These are phyloP conservation scores for Fusarium algeriense DNA, from an alignment of 2,329 filamentous ascomycete species.

Conservation along the genomic window DNA sequence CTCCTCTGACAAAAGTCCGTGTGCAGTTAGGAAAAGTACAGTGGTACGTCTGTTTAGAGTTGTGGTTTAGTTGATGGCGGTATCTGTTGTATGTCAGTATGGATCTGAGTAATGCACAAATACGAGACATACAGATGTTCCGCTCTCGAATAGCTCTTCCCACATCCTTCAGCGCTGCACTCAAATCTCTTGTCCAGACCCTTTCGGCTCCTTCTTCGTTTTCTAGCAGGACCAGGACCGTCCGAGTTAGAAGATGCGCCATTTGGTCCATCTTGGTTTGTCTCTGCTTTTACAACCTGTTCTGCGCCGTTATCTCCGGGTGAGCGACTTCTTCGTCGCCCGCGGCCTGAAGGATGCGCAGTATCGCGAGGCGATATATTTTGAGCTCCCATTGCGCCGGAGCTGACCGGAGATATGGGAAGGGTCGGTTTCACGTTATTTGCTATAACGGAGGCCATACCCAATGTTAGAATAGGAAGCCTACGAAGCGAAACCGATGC, in stretches of 20 bases:
- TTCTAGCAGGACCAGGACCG: conserved; percentile 69
- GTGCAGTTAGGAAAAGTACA: conserved; percentile 94
- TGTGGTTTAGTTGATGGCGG: conserved; percentile 95
- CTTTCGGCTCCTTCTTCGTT: conserved; percentile 79
- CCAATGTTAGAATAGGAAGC: conserved; percentile 22
- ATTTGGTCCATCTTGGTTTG: conserved; percentile 49
- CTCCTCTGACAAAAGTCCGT: conserved; percentile 91
- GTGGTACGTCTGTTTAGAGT: conserved; percentile 93
- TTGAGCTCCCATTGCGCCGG: conserved; percentile 59
- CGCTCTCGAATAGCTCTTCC: conserved; percentile 95
- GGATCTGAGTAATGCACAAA: conserved; percentile 27
- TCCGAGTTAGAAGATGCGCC: conserved; percentile 66
- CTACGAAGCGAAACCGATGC: not conserved
- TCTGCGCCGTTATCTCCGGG: conserved; percentile 58
- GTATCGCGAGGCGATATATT: conserved; percentile 52
- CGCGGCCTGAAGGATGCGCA: conserved; percentile 52
- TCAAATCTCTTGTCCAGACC: conserved; percentile 85
- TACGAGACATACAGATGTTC: conserved; percentile 81
- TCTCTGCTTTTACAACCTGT: conserved; percentile 55
- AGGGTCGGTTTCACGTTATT: conserved; percentile 51
- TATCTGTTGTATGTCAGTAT: conserved; percentile 62
- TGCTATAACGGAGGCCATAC: conserved; percentile 47
- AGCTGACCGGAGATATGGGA: conserved; percentile 55
- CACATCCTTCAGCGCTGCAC: conserved; percentile 87
- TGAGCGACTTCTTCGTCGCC: conserved; percentile 58